Base-by-base conservation (phyloP, 2,329 filamentous ascomycete genomes). In the Curvularia hawaiiensis region DNA sequence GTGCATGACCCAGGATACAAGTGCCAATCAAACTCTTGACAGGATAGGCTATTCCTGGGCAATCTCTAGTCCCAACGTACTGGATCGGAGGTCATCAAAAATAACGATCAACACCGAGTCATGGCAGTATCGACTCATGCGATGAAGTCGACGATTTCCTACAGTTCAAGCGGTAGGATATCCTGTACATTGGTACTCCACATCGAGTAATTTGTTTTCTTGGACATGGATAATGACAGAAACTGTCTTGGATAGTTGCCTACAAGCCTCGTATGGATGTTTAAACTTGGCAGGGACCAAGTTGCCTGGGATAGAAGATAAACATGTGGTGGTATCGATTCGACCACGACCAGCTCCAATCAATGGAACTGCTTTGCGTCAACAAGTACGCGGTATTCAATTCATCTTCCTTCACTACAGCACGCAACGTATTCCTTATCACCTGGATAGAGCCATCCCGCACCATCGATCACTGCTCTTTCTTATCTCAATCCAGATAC, bases 401-500 rank as follows among this genome's bases (percentile, higher is more conserved):
- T 54, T 40, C 64, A 55, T 8, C 62, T 61, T 14, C 54, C 59
- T 1, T 64, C 61, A n/a, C 60, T 62, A 16, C 56, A 59, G 20
- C 58, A 58, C n/a, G 59, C 60, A 14, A 64, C 58, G 18, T 60
- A 56, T 22, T 60, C 57, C 11, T 38, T 43, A n/a, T 39, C 40
- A 41, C 48, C 53, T 12, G 40, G 30, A 10, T 35, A 20, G 2
- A n/a, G 54, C 7, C 4, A 16, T 11, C 39, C 58, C 11, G 28
- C 47, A 18, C 64, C 58, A 12, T 54, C 63, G 3, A 45, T 67
- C 1, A 62, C 59, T 16, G 46, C 56, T 2, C 45, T 67, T 3
- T 68, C 68, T 3, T 67, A 60, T 52, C 65, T 60, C 59, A 54
- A 61, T 16, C 58, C 64, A 1, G 62, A 64, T 2, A 28, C 18